Conservation (phyloP, 495 filamentous ascomycete species). For the Penicillium simplicissimum region DNA sequence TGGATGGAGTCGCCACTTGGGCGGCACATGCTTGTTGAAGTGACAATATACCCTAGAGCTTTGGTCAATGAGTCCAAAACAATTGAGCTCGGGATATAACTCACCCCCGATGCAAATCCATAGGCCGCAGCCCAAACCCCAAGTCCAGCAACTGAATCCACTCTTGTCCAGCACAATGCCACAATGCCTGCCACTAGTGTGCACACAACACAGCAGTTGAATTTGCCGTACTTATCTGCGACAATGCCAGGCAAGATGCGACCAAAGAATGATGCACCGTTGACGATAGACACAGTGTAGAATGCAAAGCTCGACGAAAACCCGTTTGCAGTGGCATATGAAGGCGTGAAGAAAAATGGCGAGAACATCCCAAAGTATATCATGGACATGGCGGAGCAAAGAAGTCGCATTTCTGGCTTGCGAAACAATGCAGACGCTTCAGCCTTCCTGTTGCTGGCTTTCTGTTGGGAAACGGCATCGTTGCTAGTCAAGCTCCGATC, state of each 20-base stretch:
- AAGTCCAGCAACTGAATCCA: constrained; percentile 33
- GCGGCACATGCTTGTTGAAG: constrained; percentile 45
- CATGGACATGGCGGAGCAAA: constrained; percentile 48
- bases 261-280: constrained; percentile 47
- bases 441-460: constrained; percentile 6
- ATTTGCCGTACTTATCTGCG: constrained; percentile 69
- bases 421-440: constrained; percentile 27
- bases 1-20: constrained; percentile 34
- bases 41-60: constrained; percentile 37
- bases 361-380: constrained; percentile 51
- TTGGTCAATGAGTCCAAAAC: constrained; percentile 2
- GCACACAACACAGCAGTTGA: constrained; percentile 67
- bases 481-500: not conserved
- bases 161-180: constrained; percentile 42
- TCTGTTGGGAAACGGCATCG: not conserved
- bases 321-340: constrained; percentile 35
- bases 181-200: constrained; percentile 54
- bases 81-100: not conserved
- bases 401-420: constrained; percentile 39
- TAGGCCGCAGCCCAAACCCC: constrained; percentile 40
- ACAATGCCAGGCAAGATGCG: constrained; percentile 52
- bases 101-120: constrained; percentile 44
- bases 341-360: constrained; percentile 47
- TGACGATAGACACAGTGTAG: constrained; percentile 51
- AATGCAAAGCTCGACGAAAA: constrained; percentile 39